Conservation (phyloP, 768 basidiomycete genomes). For the Suillus discolor region DNA sequence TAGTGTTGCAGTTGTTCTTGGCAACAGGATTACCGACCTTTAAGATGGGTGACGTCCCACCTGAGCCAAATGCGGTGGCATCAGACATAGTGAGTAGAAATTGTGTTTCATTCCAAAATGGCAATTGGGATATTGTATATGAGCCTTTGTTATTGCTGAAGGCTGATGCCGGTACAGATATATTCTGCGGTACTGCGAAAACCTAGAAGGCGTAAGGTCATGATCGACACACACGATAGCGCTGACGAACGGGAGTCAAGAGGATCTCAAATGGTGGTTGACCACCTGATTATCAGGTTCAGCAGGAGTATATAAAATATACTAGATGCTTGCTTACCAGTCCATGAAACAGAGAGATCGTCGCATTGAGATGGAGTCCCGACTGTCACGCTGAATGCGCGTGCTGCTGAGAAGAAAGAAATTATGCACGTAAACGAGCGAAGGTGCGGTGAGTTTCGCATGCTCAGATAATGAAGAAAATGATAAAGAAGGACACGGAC, state of each 20-base stretch:
- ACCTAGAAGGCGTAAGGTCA: conserved; percentile 36
- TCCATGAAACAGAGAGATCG: conserved; percentile 61
- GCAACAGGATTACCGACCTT: conserved; percentile 50
- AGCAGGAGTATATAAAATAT: conserved; percentile 9
- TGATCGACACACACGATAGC: background rate
- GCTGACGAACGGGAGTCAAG: conserved; percentile 51
- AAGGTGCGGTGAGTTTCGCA: conserved; percentile 30
- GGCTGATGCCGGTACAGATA: conserved; percentile 56
- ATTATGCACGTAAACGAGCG: conserved; percentile 23
- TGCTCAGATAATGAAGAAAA: conserved; percentile 24
- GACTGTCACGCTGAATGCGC: conserved; percentile 50
- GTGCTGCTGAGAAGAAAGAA: conserved; percentile 22
- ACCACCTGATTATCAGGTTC: conserved; percentile 47
- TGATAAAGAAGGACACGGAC: conserved; percentile 12
- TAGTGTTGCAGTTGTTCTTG: conserved; percentile 48
- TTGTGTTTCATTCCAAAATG: conserved; percentile 38
- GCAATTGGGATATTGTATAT: conserved; percentile 47
- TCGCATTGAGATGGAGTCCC: conserved; percentile 63
- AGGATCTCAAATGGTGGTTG: conserved; percentile 51
- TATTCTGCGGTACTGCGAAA: conserved; percentile 54
- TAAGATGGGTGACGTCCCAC: conserved; percentile 55
- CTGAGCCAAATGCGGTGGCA: conserved; percentile 65
- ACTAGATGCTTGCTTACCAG: conserved; percentile 44
- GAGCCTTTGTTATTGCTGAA: conserved; percentile 57
- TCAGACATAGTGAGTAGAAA: conserved; percentile 73